A percentile compares a stretch with the other conserved stretches of the same genome.
Evolutionary conservation across 192 early-diverging fungal genomes (phyloP).

Genomic region (Phlyctochytrium planicorne): DNA sequence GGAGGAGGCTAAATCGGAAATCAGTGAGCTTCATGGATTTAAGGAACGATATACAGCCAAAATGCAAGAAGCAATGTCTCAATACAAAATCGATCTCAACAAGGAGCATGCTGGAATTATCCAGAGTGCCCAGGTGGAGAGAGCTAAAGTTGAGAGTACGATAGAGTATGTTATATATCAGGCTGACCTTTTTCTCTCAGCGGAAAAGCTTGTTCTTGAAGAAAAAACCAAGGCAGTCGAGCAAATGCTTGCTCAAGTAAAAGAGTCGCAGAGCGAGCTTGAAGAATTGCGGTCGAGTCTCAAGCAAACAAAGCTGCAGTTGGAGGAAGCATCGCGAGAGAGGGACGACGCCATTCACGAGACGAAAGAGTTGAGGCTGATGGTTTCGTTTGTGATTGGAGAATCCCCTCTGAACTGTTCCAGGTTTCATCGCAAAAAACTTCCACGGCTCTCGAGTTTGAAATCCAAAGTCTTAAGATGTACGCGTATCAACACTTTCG

Average conservation of each 20-base stretch:
- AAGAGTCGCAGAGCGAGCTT: slow-evolving; percentile 13
- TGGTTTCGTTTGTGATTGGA: neutral
- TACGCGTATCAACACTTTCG: slow-evolving; percentile 6
- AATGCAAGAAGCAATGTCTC: slow-evolving; percentile 45
- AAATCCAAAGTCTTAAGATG: slow-evolving; percentile 50
- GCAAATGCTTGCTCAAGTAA: slow-evolving; percentile 11
- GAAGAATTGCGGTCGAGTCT: slow-evolving; percentile 19
- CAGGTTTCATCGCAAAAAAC: slow-evolving; percentile 23
- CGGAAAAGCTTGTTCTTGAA: slow-evolving; percentile 28
- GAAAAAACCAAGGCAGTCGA: slow-evolving; percentile 31
- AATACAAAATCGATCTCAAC: slow-evolving; percentile 49
- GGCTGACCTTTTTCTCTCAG: slow-evolving; percentile 3
- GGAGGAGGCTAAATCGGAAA: slow-evolving; percentile 31
- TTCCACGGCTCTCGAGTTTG: slow-evolving; percentile 48
- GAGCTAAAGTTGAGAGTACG: slow-evolving; percentile 38
- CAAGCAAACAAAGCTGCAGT: slow-evolving; percentile 16
- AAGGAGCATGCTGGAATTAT: slow-evolving; percentile 33
- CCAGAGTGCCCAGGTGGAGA: slow-evolving; percentile 39
- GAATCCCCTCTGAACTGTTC: neutral
- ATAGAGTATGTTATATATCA: neutral
- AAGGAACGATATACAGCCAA: slow-evolving; percentile 44
- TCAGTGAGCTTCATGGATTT: slow-evolving; percentile 28
- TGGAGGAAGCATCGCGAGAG: slow-evolving; percentile 14
- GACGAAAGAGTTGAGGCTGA: slow-evolving; percentile 38
- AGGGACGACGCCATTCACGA: slow-evolving; percentile 34